Base-by-base conservation (phyloP, 306 rosid species). In the Lathyrus tuberosus region DNA sequence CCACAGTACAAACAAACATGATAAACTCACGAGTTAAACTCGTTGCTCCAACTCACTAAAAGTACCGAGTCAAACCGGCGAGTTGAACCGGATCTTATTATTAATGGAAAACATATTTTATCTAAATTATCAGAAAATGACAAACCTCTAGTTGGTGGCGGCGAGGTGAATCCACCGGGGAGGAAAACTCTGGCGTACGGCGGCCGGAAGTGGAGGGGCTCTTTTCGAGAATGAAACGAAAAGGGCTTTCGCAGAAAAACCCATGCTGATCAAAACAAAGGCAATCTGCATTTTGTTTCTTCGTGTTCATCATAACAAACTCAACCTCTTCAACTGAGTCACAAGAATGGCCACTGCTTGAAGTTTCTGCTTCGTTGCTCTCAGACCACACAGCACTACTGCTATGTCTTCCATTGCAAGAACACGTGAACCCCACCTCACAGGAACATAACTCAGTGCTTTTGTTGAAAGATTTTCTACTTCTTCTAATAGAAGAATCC, bases 361-460 rank as follows among this genome's bases (percentile, higher is more conserved):
- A 84, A 6, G 85, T 80, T 68, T 83, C 87, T 72, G 76, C 87
- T 38, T 85, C 86, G 22, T 80, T 81, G 64, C 80, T 84, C 78
- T 88, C 89, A 1, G 96, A 90, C 93, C 93, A 90, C 6, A 78
- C 74, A 11, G 72, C 86, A 16, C 92, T 89, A 30, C 15, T 10
- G 26, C 96, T 88, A 46, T 67, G 51, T 41, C 87, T 82, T 8
- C 78, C 86, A 41, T 79, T 76, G 52, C 76, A 78, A 33, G 77
- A 66, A 28, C 85, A 74, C 24, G 75, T 33, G 69, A 18, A 18
- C 57, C 80, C 81, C 40, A 58, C 62, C 30, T 67, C 86, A 51
- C 47, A 4, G 57, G 46, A 4, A 12, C 28, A 15, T 63, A 5
- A 4, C 31, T 37, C 18, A 31, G 35, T 33, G 49, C n/a, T 73